These are phyloP conservation scores for Suhomyces maxii DNA, from an alignment of 1,139 yeast genomes.

Conservation along the genomic window DNA sequence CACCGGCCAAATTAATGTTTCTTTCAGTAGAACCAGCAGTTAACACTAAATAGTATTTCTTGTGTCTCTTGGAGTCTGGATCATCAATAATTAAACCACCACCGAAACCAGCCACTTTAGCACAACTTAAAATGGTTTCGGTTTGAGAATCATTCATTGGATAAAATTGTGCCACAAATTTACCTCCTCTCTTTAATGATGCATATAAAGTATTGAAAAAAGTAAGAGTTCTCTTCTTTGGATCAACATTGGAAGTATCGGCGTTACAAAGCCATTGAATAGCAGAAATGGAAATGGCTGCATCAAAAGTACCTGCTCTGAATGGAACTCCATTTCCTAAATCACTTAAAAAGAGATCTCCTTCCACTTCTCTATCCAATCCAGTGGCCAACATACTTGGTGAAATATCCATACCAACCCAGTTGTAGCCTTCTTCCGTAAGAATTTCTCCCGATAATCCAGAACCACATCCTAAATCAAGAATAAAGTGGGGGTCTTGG, in stretches of 20 bases:
- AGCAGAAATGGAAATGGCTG: slow-evolving; percentile 92
- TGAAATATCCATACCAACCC: slow-evolving; percentile 97
- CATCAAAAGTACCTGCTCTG: slow-evolving; percentile 95
- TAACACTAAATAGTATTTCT: slow-evolving; percentile 84
- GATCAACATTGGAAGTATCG: slow-evolving; percentile 78
- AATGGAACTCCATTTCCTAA: slow-evolving; percentile 95
- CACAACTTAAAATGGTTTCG: slow-evolving; percentile 74
- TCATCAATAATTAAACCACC: slow-evolving; percentile 95
- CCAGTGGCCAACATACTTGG: slow-evolving; percentile 97
- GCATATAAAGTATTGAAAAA: slow-evolving; percentile 91
- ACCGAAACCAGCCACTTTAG: slow-evolving; percentile 92
- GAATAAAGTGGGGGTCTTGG: slow-evolving; percentile 64
- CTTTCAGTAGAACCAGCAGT: slow-evolving; percentile 82
- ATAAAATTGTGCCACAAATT: slow-evolving; percentile 94
- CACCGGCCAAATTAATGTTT: slow-evolving; percentile 72
- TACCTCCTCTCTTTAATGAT: slow-evolving; percentile 87
- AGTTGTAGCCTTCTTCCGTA: slow-evolving; percentile 88
- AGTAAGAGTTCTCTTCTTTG: slow-evolving; percentile 75
- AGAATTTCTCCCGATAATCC: slow-evolving; percentile 94
- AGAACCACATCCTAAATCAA: slow-evolving; percentile 97
- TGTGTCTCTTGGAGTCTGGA: slow-evolving; percentile 88
- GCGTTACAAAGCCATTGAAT: slow-evolving; percentile 99
- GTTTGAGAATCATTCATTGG: slow-evolving; percentile 89
- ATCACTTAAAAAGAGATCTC: slow-evolving; percentile 87
- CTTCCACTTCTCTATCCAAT: slow-evolving; percentile 86